These are phyloP conservation scores for Calycina herbarum DNA, from an alignment of 2,329 filamentous ascomycete species.

Conservation along the genomic window DNA sequence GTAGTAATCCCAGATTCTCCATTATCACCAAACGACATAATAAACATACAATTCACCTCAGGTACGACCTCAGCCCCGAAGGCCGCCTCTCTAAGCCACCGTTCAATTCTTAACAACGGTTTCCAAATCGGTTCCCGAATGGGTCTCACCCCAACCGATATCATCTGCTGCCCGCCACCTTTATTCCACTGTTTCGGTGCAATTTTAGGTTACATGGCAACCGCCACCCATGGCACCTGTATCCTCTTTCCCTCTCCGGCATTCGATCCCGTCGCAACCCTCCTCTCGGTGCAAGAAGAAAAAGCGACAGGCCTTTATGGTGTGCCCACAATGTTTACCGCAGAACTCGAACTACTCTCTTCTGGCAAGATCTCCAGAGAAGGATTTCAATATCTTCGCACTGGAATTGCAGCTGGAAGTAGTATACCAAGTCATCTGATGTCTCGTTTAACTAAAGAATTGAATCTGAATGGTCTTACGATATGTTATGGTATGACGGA, in stretches of 20 bases:
- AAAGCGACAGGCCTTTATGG: slow-evolving; percentile 72
- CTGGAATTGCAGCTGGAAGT: slow-evolving; percentile 88
- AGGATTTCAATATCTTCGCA: slow-evolving; percentile 68
- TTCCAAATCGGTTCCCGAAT: slow-evolving; percentile 81
- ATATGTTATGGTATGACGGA: slow-evolving; percentile 71
- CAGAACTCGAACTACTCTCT: slow-evolving; percentile 76
- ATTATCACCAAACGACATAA: slow-evolving; percentile 64
- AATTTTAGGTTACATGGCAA: slow-evolving; percentile 94
- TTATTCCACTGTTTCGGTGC: slow-evolving; percentile 90
- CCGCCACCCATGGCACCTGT: slow-evolving; percentile 76
- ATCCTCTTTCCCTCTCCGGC: slow-evolving; percentile 86
- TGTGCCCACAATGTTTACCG: slow-evolving; percentile 93
- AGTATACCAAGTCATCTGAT: slow-evolving; percentile 83
- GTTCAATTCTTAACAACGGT: slow-evolving; percentile 90
- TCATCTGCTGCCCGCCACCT: slow-evolving; percentile 81
- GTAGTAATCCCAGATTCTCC: slow-evolving; percentile 46
- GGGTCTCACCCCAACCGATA: slow-evolving; percentile 71
- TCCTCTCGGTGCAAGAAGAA: slow-evolving; percentile 53
- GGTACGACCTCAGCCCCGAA: slow-evolving; percentile 93
- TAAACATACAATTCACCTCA: slow-evolving; percentile 96
- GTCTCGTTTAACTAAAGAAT: slow-evolving; percentile 66
- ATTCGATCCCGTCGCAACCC: slow-evolving; percentile 75
- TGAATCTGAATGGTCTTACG: slow-evolving; percentile 80
- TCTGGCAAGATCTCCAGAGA: slow-evolving; percentile 43
- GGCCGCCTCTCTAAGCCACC: slow-evolving; percentile 84